Percentiles rank a stretch among this genome's conserved stretches.
Conservation (phyloP, 176 grass and related monocot species). For the Avena atlantica region DNA sequence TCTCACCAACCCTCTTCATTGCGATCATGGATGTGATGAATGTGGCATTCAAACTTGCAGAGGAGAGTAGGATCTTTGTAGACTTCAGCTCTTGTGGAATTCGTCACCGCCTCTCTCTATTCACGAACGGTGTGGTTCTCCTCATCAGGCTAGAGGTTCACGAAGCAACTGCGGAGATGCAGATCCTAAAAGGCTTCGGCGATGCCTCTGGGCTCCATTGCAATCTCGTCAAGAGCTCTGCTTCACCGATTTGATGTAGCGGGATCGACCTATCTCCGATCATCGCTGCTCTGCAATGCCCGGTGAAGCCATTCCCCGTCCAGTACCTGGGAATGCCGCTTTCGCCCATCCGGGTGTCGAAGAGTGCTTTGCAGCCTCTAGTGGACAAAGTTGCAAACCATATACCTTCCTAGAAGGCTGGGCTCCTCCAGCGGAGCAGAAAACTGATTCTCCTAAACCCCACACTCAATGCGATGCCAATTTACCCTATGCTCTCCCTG, state of each 20-base stretch:
- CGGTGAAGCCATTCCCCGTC: background rate
- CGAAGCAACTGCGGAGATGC: background rate
- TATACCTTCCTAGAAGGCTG: no score
- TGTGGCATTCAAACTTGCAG: background rate
- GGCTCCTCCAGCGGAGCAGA: no score
- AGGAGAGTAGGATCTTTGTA: background rate
- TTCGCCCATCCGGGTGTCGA: background rate
- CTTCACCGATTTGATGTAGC: rapidly evolving
- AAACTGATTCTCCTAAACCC: no score
- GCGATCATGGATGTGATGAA: background rate
- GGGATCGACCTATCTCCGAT: background rate
- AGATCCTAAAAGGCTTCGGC: background rate
- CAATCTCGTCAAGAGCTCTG: background rate
- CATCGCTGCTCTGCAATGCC: background rate
- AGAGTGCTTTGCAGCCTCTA: background rate
- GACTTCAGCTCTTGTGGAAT: background rate
- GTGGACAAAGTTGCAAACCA: background rate
- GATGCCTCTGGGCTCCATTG: background rate
- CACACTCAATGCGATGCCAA: no score
- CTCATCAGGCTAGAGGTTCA: background rate
- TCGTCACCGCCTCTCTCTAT: background rate
- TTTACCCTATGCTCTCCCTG: no score
- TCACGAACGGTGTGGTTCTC: background rate
- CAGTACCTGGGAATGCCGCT: background rate
- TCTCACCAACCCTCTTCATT: background rate